Base-by-base conservation (phyloP, 2,329 filamentous ascomycete genomes). In the Dactylellina sp. region DNA sequence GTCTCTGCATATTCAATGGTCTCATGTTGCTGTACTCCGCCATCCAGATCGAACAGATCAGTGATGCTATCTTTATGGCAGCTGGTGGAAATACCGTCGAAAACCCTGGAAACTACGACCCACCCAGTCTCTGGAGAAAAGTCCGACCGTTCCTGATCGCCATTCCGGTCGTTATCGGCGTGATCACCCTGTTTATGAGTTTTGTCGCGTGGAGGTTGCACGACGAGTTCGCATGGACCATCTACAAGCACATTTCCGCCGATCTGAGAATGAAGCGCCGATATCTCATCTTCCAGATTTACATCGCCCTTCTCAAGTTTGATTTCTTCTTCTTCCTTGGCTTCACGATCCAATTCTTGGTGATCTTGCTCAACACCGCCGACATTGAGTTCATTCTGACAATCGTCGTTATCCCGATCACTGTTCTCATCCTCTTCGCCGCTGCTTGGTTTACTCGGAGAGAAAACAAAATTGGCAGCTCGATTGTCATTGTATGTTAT, bases 251-350 rank as follows among this genome's bases (percentile, higher is more conserved):
- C 82, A 99, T 99, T 80, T 96, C 93, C 80, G 95, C 95, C 57
- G 95, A 99, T 84, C 87, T 97, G 80, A 89, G 93, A 79, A 92
- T 99, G 90, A 98, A 97, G 86, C 90, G 93, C 83, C 89, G 95
- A 76, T 99, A 96, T 83, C 86, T 99, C 72, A 91, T 94, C 75
- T 99, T 96, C 81, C 95, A 99, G 89, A 93, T 99, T 81, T 99
- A 97, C 82, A 97, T 99, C 79, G 92, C 95, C 39, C 87, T 99
- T 9, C 86, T 99, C 77, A 99, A 99, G 82, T 99, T 99, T 81
- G 95, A 99, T 83, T 98, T 99, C 83, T 99, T 99, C 88, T 98
- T 99, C 85, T 99, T 99, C 86, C 88, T 99, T 56, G 95, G 94
- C 62, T 99, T 99, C 82, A 98, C 95, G 5, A 92, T 99, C 50